Conservation (phyloP, 2,329 filamentous ascomycete species). For the Colletotrichum sp. region DNA sequence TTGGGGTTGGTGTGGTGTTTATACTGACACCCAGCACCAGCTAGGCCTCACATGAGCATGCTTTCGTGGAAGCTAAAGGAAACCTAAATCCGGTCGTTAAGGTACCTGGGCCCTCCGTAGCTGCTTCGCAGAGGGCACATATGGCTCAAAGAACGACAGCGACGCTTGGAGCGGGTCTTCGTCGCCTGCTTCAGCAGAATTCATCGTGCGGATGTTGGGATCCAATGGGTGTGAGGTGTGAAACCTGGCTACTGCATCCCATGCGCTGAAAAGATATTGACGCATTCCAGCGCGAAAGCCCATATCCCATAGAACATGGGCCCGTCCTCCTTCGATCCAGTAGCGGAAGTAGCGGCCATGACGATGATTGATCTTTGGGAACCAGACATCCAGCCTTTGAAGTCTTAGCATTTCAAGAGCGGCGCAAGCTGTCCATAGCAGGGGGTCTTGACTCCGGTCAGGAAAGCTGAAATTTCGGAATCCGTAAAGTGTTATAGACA, state of each 20-base stretch:
- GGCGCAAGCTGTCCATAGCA: not conserved
- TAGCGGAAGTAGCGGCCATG: not conserved
- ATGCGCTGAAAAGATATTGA: not conserved
- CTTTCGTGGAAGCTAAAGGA: too few species aligned
- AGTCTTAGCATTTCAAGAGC: not conserved
- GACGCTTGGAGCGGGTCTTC: not conserved
- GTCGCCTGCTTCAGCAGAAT: not conserved
- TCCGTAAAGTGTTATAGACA: too few species aligned
- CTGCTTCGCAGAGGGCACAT: not conserved
- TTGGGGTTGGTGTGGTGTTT: too few species aligned
- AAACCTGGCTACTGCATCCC: not conserved
- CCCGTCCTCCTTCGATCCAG: not conserved
- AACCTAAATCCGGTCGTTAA: too few species aligned
- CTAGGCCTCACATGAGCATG: fast-evolving
- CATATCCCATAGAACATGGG: not conserved
- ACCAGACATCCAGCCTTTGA: not conserved
- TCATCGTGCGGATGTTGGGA: not conserved
- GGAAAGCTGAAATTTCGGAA: too few species aligned
- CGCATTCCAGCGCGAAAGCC: too few species aligned
- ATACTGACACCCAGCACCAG: too few species aligned
- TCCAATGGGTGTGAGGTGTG: not conserved
- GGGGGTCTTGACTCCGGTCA: too few species aligned
- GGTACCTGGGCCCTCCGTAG: not conserved
- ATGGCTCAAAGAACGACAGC: not conserved
- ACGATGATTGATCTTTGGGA: fast-evolving